These are phyloP conservation scores for Blastomyces emzantsi DNA, from an alignment of 2,329 filamentous ascomycete species.

Conservation along the genomic window DNA sequence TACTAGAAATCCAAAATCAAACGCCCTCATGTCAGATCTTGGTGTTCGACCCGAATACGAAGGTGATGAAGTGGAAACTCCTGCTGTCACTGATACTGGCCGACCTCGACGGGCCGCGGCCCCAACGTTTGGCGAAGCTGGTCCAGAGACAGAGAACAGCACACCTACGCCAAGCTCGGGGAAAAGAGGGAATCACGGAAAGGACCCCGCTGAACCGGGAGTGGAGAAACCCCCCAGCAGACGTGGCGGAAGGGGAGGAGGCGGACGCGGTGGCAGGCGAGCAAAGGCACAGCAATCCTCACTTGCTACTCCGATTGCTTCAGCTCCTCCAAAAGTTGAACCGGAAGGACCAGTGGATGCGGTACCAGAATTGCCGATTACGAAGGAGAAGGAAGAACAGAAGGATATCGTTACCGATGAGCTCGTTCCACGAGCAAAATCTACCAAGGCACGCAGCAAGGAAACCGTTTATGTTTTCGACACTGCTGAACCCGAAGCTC, in stretches of 20 bases:
- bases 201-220: constrained; percentile 27
- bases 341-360: constrained; percentile 13
- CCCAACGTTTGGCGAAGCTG: constrained; percentile 38
- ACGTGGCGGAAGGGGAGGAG: constrained; percentile 27
- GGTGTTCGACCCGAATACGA: constrained; percentile 37
- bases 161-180: constrained; percentile 29
- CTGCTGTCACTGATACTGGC: constrained; percentile 43
- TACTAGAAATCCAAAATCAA: constrained; percentile 36
- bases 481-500: constrained; percentile 6
- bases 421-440: constrained; percentile 8
- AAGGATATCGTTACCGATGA: constrained; percentile 5
- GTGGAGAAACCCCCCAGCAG: constrained; percentile 28
- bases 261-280: constrained; percentile 19
- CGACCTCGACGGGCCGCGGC: constrained; percentile 42
- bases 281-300: constrained; percentile 26
- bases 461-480: constrained; percentile 17
- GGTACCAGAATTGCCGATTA: not conserved
- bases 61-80: constrained; percentile 33
- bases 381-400: constrained; percentile 13
- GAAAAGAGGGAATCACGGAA: constrained; percentile 26
- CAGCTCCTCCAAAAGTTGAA: constrained; percentile 24
- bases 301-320: constrained; percentile 17
- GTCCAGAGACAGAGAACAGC: constrained; percentile 25
- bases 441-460: constrained; percentile 17
- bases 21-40: constrained; percentile 41